Evolutionary conservation across 331 rosid genomes (phyloP), one percentile per base, ranked within the genome.

Genomic region (Stylosanthes scabra): DNA sequence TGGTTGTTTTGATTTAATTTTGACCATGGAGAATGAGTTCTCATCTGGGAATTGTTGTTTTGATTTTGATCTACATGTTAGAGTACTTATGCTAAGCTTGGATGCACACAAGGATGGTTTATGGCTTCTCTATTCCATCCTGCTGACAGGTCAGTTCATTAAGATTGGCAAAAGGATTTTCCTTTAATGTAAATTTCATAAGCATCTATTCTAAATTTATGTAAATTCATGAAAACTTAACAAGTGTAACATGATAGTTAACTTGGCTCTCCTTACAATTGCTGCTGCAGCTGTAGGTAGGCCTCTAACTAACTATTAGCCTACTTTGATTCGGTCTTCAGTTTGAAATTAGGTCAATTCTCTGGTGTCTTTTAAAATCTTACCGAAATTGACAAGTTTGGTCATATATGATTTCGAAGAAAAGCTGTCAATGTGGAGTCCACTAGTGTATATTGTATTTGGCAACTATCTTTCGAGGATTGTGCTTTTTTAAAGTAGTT

Each of bases 71-170:
- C 70, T 42, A 62, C 29, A 60, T 70, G 72, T 74, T 86, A 93
- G 98, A 72, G 81, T 71, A 89, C 93, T 41, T 93, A 93, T 85
- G 92, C 91, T n/a, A 93, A 86, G 88, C 87, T 93, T 74, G 93
- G 85, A 68, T 85, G 91, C 76, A 77, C 88, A 47, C 96, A 91
- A 89, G 95, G 97, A 86, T 93, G 98, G 98, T 91, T 91, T 88
- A 39, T 51, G 49, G 83, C 98, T 77, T 50, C 89, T 46, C 80
- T 85, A 56, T 44, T 56, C 70, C 94, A 93, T 66, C 89, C 86
- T 74, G 44, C 89, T 72, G 50, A 91, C 55, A 69, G 86, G 97
- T 89, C 60, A 83, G 91, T 78, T 58, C 60, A 29, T 59, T 34
- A 51, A 75, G 69, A 71, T 59, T 41, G 63, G 63, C 59, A 31